These are phyloP conservation scores for Schizonepeta tenuifolia DNA, from an alignment of 257 asterid genomes.

Conservation along the genomic window DNA sequence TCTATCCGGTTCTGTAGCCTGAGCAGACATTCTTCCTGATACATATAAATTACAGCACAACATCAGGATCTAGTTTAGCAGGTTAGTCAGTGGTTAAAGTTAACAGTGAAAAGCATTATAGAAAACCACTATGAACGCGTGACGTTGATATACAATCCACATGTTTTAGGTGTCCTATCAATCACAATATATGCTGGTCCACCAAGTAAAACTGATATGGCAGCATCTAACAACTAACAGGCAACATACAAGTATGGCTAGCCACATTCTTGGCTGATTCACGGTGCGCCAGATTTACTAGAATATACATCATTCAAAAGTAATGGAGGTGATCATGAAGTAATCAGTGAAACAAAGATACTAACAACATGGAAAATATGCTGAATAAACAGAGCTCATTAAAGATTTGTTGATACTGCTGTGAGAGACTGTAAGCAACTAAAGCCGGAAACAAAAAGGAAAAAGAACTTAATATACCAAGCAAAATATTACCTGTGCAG, in stretches of 20 bases:
- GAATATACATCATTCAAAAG: not conserved
- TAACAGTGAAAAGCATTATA: not conserved
- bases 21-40: slow-evolving; percentile 88
- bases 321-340: not conserved
- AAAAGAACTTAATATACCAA: not conserved
- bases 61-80: slow-evolving; percentile 36
- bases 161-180: slow-evolving; percentile 20
- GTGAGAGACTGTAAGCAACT: slow-evolving; percentile 18
- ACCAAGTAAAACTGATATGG: slow-evolving; percentile 22
- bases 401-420: slow-evolving; percentile 29
- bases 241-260: slow-evolving; percentile 20
- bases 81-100: slow-evolving; percentile 5
- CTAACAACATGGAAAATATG: not conserved
- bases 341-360: slow-evolving; percentile 10
- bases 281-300: slow-evolving; percentile 2
- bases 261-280: slow-evolving; percentile 28
- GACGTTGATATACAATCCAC: not conserved
- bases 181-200: slow-evolving; percentile 30
- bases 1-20: slow-evolving; percentile 88
- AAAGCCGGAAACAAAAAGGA: not conserved
- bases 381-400: slow-evolving; percentile 2
- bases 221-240: slow-evolving; percentile 8
- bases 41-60: slow-evolving; percentile 25
- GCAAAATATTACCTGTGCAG: slow-evolving; percentile 66
- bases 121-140: slow-evolving; percentile 21